These are phyloP conservation scores for Dillenia suffruticosa DNA, from an alignment of 164 flowering plant species.

Conservation along the genomic window DNA sequence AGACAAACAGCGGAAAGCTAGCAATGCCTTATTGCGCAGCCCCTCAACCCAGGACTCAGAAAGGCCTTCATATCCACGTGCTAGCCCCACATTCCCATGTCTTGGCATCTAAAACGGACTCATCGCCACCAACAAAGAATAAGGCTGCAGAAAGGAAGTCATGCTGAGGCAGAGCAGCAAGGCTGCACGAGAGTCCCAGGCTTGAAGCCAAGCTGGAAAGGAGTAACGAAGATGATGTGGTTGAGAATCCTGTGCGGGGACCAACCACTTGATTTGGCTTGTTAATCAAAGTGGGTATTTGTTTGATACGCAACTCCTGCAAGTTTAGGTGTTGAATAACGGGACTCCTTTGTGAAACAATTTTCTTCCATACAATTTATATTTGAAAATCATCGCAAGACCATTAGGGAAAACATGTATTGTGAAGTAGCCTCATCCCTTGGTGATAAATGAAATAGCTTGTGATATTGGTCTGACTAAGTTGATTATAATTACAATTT, in stretches of 20 bases:
- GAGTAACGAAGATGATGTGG: constrained; percentile 9
- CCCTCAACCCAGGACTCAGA: constrained; percentile 12
- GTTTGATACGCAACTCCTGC: no score
- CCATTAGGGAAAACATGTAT: no score
- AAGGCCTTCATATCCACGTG: constrained; percentile 16
- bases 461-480: no score
- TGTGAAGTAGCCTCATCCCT: no score
- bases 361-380: no score
- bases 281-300: no score
- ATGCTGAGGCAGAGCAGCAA: constrained; percentile 15
- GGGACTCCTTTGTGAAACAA: no score
- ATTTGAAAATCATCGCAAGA: no score
- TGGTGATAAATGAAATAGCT: no score
- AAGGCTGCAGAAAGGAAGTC: constrained; percentile 13
- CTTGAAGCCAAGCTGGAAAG: constrained; percentile 16
- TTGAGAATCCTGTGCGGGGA: constrained; percentile 12
- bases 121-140: constrained; percentile 24
- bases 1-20: constrained; percentile 54
- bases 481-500: no score
- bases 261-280: not conserved
- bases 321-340: no score
- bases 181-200: constrained; percentile 19
- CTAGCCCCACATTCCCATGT: constrained; percentile 11
- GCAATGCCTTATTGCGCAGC: constrained; percentile 19
- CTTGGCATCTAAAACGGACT: constrained; percentile 25